phyloP scores from a whole-genome alignment of 345 rosid genomes.

The Nasturtium officinale region DNA sequence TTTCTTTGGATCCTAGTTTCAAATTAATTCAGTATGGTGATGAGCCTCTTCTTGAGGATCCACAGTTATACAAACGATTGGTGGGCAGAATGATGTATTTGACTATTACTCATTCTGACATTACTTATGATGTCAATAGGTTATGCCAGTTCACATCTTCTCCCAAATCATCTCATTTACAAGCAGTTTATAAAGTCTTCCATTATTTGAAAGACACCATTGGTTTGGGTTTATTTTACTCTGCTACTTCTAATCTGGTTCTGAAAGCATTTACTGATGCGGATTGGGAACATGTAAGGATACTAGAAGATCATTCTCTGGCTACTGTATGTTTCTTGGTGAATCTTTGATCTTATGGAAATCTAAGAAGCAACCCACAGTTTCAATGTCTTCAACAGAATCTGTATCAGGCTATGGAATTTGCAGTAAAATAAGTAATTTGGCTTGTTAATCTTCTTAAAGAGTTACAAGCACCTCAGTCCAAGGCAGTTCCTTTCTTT shows the following conservation, averaged over 20 bases:
- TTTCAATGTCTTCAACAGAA: background rate
- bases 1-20: too few relatives aligned
- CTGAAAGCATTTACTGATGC: background rate
- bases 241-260: background rate
- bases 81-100: background rate
- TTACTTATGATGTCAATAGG: background rate
- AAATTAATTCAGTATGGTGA: too few relatives aligned
- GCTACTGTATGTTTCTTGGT: background rate
- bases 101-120: rapidly evolving
- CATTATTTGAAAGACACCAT: background rate
- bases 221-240: background rate
- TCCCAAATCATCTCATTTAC: background rate
- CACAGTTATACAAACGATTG: background rate
- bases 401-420: too few relatives aligned
- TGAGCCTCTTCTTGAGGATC: too few relatives aligned
- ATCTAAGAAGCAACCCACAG: background rate
- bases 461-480: too few relatives aligned
- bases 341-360: background rate
- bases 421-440: too few relatives aligned
- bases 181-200: background rate
- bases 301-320: rapidly evolving
- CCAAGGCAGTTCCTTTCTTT: too few relatives aligned
- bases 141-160: background rate
- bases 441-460: too few relatives aligned
- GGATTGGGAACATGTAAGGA: background rate